Evolutionary conservation across 192 early-diverging fungal species (phyloP).

Genomic region (Coemansia sp.): DNA sequence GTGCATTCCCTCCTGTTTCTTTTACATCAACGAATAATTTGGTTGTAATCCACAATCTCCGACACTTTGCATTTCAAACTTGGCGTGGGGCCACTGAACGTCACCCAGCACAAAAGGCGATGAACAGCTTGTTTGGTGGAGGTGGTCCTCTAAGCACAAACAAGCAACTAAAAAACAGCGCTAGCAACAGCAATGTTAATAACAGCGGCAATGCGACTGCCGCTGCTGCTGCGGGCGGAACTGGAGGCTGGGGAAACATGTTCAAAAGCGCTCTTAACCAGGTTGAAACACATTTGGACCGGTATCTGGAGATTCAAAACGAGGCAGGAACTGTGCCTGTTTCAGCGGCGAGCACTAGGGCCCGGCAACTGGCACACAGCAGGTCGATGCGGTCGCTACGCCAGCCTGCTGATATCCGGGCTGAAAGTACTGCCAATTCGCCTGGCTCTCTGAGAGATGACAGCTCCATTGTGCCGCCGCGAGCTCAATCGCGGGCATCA

Average conservation of each 20-base stretch:
- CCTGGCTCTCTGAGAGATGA: neutral
- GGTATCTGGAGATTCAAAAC: constrained; percentile 65
- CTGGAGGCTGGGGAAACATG: constrained; percentile 63
- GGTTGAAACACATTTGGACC: constrained; percentile 77
- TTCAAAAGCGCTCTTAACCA: constrained; percentile 74
- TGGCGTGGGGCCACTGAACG: neutral
- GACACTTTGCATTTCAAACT: neutral
- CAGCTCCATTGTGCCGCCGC: neutral
- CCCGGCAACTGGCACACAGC: constrained; percentile 5
- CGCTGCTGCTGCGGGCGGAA: neutral
- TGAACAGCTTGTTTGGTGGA: constrained; percentile 49
- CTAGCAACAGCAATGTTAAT: neutral
- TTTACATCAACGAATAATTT: neutral
- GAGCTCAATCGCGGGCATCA: constrained; percentile 1
- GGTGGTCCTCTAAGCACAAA: constrained; percentile 22
- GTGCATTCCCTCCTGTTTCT: neutral
- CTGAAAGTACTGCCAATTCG: neutral
- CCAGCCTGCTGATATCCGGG: neutral
- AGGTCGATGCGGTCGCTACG: constrained; percentile 7
- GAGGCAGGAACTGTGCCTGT: constrained; percentile 14
- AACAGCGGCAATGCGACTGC: neutral
- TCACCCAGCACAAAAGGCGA: neutral
- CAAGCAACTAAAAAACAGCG: constrained; percentile 1
- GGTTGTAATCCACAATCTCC: neutral
- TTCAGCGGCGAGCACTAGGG: neutral